These are phyloP conservation scores for Meripilus lineatus DNA, from an alignment of 1,284 basidiomycete species.

Conservation along the genomic window DNA sequence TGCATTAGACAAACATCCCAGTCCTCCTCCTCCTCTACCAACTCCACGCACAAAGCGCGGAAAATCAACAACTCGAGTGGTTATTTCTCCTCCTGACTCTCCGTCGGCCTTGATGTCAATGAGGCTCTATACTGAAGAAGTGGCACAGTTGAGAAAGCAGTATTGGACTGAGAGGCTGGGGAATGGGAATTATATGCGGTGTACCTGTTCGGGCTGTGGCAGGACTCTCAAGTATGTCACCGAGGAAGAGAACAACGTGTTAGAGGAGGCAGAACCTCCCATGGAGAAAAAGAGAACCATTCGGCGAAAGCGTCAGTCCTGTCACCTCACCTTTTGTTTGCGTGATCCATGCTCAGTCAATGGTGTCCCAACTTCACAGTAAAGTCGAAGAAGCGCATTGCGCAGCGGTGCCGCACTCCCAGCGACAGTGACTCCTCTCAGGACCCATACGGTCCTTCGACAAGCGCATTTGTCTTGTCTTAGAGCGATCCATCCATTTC, in stretches of 20 bases:
- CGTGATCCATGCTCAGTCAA: background rate
- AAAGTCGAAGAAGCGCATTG: slow-evolving; percentile 9
- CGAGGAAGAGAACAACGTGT: slow-evolving; percentile 1
- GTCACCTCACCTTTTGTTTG: background rate
- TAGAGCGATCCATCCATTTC: background rate
- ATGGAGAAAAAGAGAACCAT: slow-evolving; percentile 5
- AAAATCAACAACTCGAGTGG: background rate
- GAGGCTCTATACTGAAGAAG: slow-evolving; percentile 14
- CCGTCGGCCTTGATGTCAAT: background rate
- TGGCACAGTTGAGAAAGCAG: slow-evolving; percentile 13
- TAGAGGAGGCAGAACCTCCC: background rate
- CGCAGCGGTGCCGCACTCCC: slow-evolving; percentile 2
- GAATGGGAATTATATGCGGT: slow-evolving; percentile 1
- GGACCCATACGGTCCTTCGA: slow-evolving; percentile 16
- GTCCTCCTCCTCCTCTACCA: slow-evolving; percentile 2
- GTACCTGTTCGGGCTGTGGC: slow-evolving; percentile 15
- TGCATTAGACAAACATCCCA: slow-evolving; percentile 21
- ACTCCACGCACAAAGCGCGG: slow-evolving; percentile 1
- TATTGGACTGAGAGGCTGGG: slow-evolving; percentile 16
- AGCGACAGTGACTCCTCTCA: background rate
- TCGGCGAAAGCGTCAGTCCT: slow-evolving; percentile 8
- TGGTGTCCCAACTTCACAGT: slow-evolving; percentile 2
- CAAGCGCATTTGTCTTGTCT: slow-evolving; percentile 12
- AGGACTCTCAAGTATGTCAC: slow-evolving; percentile 5
- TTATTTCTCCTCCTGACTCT: background rate